A percentile compares a stretch with the other conserved stretches of the same genome.
phyloP scores from a whole-genome alignment of 306 rosid genomes.

The Trifolium subterraneum region DNA sequence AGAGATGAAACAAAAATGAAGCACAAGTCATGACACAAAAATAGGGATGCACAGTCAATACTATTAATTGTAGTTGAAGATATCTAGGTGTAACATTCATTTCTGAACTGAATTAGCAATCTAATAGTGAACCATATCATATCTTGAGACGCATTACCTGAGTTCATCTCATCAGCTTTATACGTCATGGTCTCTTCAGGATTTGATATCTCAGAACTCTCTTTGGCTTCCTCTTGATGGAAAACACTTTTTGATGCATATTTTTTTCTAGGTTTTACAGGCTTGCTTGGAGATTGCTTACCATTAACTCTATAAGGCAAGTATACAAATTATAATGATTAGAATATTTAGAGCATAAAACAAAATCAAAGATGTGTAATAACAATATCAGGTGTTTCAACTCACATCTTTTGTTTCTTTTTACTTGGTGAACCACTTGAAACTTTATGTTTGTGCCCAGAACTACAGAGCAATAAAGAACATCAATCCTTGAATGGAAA shows the following conservation, averaged over 20 bases:
- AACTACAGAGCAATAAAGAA: conserved; percentile 54
- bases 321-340: conserved; percentile 35
- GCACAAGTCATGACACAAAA: not conserved
- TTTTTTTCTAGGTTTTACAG: conserved; percentile 49
- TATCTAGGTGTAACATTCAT: conserved; percentile 17
- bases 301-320: conserved; percentile 61
- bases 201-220: conserved; percentile 64
- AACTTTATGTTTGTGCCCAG: conserved; percentile 54
- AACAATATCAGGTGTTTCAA: conserved; percentile 26
- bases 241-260: conserved; percentile 48
- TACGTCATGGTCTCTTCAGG: conserved; percentile 49
- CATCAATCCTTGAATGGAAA: conserved; percentile 28
- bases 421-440: conserved; percentile 50
- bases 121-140: conserved; percentile 26
- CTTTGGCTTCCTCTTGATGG: conserved; percentile 62
- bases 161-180: conserved; percentile 58
- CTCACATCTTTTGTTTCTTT: conserved; percentile 68
- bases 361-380: conserved; percentile 28
- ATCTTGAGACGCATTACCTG: conserved; percentile 60
- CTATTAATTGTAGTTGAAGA: not conserved
- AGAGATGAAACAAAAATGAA: conserved; percentile 26
- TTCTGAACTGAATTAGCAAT: conserved; percentile 27
- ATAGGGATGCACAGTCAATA: conserved; percentile 10
- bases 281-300: conserved; percentile 65
- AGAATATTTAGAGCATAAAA: conserved; percentile 16